Evolutionary conservation across 352 stramenopile species (phyloP), one percentile per base, ranked within the genome.

Genomic region (Globisporangium polare): DNA sequence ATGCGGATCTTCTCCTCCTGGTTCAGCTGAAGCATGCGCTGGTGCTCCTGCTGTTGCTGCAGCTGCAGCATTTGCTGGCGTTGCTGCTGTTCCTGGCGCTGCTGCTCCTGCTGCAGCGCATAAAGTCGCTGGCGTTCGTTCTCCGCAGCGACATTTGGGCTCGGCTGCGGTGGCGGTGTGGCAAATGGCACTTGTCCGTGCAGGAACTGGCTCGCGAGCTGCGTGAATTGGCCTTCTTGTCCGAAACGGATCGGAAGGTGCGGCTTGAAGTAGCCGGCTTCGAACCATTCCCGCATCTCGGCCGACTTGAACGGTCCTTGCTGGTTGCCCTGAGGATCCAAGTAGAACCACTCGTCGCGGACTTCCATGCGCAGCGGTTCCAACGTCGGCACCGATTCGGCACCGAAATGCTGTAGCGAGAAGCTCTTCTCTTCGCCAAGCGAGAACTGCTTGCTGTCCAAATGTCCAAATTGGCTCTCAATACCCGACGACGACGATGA

Each of bases 221-320:
- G 71, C n/a, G 77, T 80, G 63, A 95, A 95, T 8, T 66, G 67
- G 1, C 83, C 81, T 57, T 93, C 78, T n/a, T 63, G 74, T 2
- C 86, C 83, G 60, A 92, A 95, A 35, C 79, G 82, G 65, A 95
- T 94, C 15, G 86, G 86, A n/a, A 95, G 62, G 58, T 94, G 85
- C 12, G 86, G 86, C 60, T 95, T 95, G 24, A 95, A 95, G 73
- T 95, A 95, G 13, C 86, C 86, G 3, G 86, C 86, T 60, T 95
- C 86, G 46, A 94, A 95, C 86, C 86, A 95, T 59, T 95, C 86
- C 6, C 86, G 86, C 86, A 95, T 95, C 41, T 95, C 86, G 0
- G 71, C 72, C 26, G 79, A 92, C 67, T 93, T 94, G 71, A 95
- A 95, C 18, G 84, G 86, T 20, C 86, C 84, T 64, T 94, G 85